These are phyloP conservation scores for Trypanosoma avium DNA, from an alignment of 208 protist genomes.

Conservation along the genomic window DNA sequence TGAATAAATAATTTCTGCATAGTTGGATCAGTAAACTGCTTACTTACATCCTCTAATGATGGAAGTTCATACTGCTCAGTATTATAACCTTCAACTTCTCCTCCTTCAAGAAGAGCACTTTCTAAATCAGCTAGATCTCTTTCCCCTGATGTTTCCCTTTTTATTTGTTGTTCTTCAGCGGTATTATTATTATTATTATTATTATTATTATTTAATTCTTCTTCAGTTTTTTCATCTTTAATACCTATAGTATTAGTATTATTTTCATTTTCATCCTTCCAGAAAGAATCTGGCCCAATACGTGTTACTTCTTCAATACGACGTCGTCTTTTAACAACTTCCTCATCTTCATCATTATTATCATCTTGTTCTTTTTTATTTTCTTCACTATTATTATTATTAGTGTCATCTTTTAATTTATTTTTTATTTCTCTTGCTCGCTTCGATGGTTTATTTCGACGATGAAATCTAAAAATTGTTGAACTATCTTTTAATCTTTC, in stretches of 20 bases:
- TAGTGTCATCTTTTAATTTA: not conserved
- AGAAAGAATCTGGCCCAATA: conserved; percentile 20
- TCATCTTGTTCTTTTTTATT: not conserved
- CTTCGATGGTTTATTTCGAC: conserved; percentile 21
- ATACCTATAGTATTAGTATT: conserved; percentile 20
- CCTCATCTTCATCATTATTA: conserved; percentile 4
- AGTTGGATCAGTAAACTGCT: conserved; percentile 69
- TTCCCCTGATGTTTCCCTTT: conserved; percentile 22
- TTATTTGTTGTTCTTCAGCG: not conserved
- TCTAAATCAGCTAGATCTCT: conserved; percentile 60
- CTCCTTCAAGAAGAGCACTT: conserved; percentile 13
- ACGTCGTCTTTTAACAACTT: conserved; percentile 9
- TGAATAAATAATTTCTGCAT: conserved; percentile 87
- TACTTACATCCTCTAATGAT: conserved; percentile 79
- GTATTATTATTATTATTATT: not conserved
- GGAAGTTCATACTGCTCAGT: conserved; percentile 52
- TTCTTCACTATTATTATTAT: not conserved
- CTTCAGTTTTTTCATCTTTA: conserved; percentile 5
- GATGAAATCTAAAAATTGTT: conserved; percentile 81
- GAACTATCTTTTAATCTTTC: conserved; percentile 56
- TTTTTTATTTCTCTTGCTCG: not conserved
- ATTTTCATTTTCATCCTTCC: conserved; percentile 1
- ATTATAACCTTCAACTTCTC: conserved; percentile 14
- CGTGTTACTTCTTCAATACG: conserved; percentile 23
- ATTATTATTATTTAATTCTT: conserved; percentile 11